These are phyloP conservation scores for Botrytis hyacinthi DNA, from an alignment of 2,329 filamentous ascomycete species.

Conservation along the genomic window DNA sequence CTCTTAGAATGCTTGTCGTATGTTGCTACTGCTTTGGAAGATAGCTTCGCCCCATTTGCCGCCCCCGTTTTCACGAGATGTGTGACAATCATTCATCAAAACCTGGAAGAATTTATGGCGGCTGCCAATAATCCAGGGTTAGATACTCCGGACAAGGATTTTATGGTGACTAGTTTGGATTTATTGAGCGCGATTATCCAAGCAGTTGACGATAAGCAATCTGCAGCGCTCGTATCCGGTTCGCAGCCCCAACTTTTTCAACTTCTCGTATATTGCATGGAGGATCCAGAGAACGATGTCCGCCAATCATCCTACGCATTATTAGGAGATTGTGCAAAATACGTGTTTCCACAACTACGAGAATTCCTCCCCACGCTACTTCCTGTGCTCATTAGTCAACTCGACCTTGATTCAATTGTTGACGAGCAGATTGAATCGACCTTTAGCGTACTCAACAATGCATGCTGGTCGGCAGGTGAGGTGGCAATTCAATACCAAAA, in stretches of 20 bases:
- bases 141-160: constrained; percentile 91
- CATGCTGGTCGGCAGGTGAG: constrained; percentile 94
- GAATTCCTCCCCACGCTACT: constrained; percentile 71
- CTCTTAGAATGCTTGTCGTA: constrained; percentile 96
- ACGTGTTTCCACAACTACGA: constrained; percentile 79
- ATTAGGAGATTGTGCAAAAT: constrained; percentile 91
- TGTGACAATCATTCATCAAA: constrained; percentile 86
- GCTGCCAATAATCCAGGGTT: constrained; percentile 64
- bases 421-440: constrained; percentile 80
- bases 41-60: constrained; percentile 81
- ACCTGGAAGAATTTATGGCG: constrained; percentile 76
- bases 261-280: constrained; percentile 86
- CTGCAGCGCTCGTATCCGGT: constrained; percentile 70
- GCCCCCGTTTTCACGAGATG: constrained; percentile 83
- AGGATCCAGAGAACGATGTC: constrained; percentile 86
- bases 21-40: constrained; percentile 80
- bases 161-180: constrained; percentile 91
- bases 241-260: constrained; percentile 87
- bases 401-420: constrained; percentile 74
- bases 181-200: constrained; percentile 92
- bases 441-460: constrained; percentile 96
- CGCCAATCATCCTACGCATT: constrained; percentile 94
- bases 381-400: constrained; percentile 79
- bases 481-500: constrained; percentile 78
- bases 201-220: constrained; percentile 71